These are phyloP conservation scores for Wickerhamomyces subpelliculosus DNA, from an alignment of 805 yeast genomes.

Conservation along the genomic window DNA sequence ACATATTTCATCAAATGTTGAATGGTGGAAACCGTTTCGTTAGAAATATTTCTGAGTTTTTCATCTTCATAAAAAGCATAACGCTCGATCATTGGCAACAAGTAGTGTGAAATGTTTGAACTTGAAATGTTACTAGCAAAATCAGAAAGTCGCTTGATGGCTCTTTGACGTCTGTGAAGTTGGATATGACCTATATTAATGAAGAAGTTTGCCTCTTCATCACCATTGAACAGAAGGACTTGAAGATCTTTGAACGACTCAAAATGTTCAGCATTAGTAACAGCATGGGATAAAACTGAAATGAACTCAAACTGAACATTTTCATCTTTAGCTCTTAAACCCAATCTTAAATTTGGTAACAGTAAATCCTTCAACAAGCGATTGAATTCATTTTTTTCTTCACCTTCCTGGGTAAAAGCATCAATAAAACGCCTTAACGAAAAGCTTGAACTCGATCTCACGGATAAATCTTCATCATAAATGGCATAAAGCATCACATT, in stretches of 20 bases:
- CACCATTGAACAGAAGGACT: slow-evolving; percentile 52
- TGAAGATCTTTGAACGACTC: slow-evolving; percentile 61
- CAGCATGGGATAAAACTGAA: slow-evolving; percentile 55
- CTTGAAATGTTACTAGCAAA: slow-evolving; percentile 40
- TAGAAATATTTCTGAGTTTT: slow-evolving; percentile 51
- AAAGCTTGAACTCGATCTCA: slow-evolving; percentile 71
- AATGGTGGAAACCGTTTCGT: slow-evolving; percentile 60
- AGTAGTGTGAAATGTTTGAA: slow-evolving; percentile 63
- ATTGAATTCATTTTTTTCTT: slow-evolving; percentile 24
- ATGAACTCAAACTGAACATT: slow-evolving; percentile 68
- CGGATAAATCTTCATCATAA: slow-evolving; percentile 72
- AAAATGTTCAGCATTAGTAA: slow-evolving; percentile 35
- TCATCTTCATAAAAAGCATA: slow-evolving; percentile 59
- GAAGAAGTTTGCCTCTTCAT: slow-evolving; percentile 81
- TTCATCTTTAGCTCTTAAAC: slow-evolving; percentile 56
- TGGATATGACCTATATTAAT: slow-evolving; percentile 77
- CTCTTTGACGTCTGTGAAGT: slow-evolving; percentile 77
- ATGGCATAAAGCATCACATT: slow-evolving; percentile 60
- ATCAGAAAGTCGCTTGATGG: slow-evolving; percentile 58
- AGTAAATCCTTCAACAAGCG: slow-evolving; percentile 44
- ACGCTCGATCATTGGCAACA: slow-evolving; percentile 81
- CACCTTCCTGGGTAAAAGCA: slow-evolving; percentile 18
- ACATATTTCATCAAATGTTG: slow-evolving; percentile 50
- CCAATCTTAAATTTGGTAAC: slow-evolving; percentile 59
- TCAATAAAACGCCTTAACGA: slow-evolving; percentile 62